A percentile compares a stretch with the other conserved stretches of the same genome.
Conservation (phyloP, 345 rosid genomes). For the Salix brachista region DNA sequence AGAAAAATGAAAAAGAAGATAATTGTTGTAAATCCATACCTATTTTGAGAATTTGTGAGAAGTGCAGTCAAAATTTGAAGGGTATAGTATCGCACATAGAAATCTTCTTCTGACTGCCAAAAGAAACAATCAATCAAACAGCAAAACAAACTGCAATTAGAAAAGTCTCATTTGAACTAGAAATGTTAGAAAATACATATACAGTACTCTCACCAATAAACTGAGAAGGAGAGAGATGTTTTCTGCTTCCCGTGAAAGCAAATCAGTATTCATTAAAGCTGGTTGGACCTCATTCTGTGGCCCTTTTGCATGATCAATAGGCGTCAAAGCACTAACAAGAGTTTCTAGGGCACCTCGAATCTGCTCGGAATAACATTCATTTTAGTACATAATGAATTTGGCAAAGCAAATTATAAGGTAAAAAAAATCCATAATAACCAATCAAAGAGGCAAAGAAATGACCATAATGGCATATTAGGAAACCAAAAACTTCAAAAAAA, state of each 20-base stretch:
- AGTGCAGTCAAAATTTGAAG: constrained; percentile 95
- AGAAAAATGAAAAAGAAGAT: neutral
- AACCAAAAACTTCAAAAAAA: neutral
- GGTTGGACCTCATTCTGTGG: constrained; percentile 74
- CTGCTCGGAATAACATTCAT: constrained; percentile 30
- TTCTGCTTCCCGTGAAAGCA: constrained; percentile 89
- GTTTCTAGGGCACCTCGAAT: constrained; percentile 95
- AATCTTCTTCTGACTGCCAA: constrained; percentile 91
- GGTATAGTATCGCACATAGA: constrained; percentile 88
- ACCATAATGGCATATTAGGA: neutral
- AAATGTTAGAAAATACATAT: neutral
- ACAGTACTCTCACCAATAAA: constrained; percentile 60
- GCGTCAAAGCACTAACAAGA: constrained; percentile 83
- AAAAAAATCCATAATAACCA: neutral
- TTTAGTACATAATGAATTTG: neutral
- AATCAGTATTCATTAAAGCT: constrained; percentile 92
- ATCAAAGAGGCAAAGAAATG: neutral
- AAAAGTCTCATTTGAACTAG: neutral
- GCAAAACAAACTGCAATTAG: neutral
- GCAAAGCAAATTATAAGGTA: neutral
- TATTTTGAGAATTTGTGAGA: constrained; percentile 79
- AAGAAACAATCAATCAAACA: neutral
- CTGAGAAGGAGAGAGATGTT: constrained; percentile 87
- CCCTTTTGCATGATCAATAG: constrained; percentile 73
- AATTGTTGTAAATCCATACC: constrained; percentile 43